Evolutionary conservation across 371 early-diverging fungal species (phyloP).

Genomic region (Mortierella sp.): DNA sequence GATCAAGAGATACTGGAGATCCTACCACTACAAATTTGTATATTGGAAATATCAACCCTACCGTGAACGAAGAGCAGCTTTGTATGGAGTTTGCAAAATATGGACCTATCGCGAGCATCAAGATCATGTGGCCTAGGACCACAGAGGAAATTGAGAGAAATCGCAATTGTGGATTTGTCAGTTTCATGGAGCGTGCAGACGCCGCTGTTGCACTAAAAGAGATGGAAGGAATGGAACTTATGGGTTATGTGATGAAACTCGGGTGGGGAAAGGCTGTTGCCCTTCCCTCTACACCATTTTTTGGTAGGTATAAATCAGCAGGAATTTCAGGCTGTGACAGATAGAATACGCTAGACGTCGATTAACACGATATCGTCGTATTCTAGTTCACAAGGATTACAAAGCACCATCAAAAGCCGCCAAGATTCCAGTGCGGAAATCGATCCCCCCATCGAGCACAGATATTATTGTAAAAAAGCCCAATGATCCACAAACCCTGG

Average conservation of each 20-base stretch:
- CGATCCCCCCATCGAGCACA: conserved; percentile 59
- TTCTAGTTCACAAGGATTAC: conserved; percentile 51
- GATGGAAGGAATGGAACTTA: conserved; percentile 80
- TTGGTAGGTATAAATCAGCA: conserved; percentile 63
- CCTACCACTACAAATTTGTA: conserved; percentile 91
- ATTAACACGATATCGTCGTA: neutral
- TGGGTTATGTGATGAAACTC: conserved; percentile 76
- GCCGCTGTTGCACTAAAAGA: conserved; percentile 80
- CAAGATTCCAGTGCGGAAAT: conserved; percentile 31
- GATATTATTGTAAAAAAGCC: conserved; percentile 80
- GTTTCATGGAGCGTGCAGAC: conserved; percentile 86
- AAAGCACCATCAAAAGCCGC: conserved; percentile 28
- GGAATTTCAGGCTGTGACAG: neutral
- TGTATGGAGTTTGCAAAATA: conserved; percentile 83
- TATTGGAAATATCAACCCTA: conserved; percentile 85
- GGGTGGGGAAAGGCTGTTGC: conserved; percentile 94
- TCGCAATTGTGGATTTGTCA: conserved; percentile 90
- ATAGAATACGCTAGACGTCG: neutral
- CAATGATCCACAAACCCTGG: conserved; percentile 64
- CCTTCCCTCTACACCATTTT: conserved; percentile 84
- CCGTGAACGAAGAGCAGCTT: conserved; percentile 76
- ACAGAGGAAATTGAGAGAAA: conserved; percentile 85
- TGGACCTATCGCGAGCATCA: conserved; percentile 94
- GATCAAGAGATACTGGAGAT: conserved; percentile 82
- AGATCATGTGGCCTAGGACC: conserved; percentile 96